Evolutionary conservation across 2,329 filamentous ascomycete genomes (phyloP).

Genomic region (Cryphonectria nitschkei): DNA sequence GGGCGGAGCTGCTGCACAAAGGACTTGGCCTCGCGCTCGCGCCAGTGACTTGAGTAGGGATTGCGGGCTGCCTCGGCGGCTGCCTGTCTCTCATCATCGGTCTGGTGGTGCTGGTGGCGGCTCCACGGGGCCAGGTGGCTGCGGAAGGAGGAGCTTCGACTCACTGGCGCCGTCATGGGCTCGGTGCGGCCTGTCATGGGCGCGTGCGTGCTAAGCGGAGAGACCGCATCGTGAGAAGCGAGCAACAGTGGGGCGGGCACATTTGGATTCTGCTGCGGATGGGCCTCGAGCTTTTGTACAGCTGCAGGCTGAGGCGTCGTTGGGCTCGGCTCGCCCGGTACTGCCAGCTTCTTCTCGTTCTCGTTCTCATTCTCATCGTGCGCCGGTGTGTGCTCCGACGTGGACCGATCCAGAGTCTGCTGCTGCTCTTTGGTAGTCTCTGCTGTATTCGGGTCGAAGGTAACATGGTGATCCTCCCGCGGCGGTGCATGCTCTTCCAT

Average conservation of each 20-base stretch:
- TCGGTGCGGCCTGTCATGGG: conserved; percentile 11
- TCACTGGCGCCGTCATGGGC: conserved; percentile 16
- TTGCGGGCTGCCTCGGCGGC: conserved; percentile 42
- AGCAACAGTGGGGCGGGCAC: not conserved
- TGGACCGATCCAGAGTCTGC: not conserved
- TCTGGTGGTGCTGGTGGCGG: conserved; percentile 28
- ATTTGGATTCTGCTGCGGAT: not conserved
- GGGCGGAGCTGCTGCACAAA: conserved; percentile 75
- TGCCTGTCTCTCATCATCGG: conserved; percentile 49
- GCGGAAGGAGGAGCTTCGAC: conserved; percentile 23
- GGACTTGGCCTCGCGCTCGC: conserved; percentile 67
- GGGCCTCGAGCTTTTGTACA: not conserved
- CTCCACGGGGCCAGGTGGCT: conserved; percentile 22
- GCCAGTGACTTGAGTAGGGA: conserved; percentile 72
- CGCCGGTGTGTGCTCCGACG: not conserved
- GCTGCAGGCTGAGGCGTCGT: conserved; percentile 1
- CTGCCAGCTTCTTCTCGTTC: not conserved
- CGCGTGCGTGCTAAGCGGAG: conserved; percentile 7
- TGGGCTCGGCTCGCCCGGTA: conserved; percentile 7
- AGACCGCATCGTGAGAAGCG: not conserved
- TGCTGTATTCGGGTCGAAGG: conserved; percentile 51
- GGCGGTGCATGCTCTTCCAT: conserved; percentile 1
- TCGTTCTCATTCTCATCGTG: conserved; percentile 11
- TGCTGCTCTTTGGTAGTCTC: conserved; percentile 12
- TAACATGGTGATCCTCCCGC: conserved; percentile 52